Evolutionary conservation across 371 early-diverging fungal species (phyloP).

Genomic region (Nematocida major): DNA sequence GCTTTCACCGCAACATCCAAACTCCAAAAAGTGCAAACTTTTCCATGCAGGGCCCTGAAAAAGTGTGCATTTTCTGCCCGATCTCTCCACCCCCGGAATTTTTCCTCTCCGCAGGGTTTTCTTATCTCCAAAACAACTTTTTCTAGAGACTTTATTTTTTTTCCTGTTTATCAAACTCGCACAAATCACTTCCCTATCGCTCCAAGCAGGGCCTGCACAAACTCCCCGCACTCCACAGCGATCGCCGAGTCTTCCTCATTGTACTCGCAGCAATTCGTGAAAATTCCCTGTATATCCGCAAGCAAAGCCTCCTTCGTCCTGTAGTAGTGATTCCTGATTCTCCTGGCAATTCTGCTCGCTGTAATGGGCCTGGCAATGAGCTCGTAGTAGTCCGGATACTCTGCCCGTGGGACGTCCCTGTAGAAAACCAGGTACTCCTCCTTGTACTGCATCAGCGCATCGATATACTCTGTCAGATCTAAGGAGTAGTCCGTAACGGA

Average conservation of each 20-base stretch:
- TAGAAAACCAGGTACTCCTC: slow-evolving; percentile 9
- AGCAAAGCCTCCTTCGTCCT: slow-evolving; percentile 69
- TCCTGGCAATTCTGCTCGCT: slow-evolving; percentile 69
- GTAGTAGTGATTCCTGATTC: slow-evolving; percentile 72
- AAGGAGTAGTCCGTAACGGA: neutral
- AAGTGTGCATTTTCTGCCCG: too few species aligned
- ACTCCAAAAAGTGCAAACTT: too few species aligned
- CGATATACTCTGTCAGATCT: neutral
- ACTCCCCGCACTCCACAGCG: neutral
- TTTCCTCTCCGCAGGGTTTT: too few species aligned
- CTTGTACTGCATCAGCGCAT: neutral
- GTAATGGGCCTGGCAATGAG: slow-evolving; percentile 94
- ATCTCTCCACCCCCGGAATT: too few species aligned
- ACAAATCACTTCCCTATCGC: neutral
- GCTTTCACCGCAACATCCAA: too few species aligned
- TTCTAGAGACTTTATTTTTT: neutral
- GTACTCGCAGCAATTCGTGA: slow-evolving; percentile 76
- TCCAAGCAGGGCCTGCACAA: neutral
- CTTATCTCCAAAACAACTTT: neutral
- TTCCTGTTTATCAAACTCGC: neutral
- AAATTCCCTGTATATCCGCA: slow-evolving; percentile 71
- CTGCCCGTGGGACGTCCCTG: slow-evolving; percentile 21
- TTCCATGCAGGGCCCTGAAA: too few species aligned
- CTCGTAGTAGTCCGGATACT: slow-evolving; percentile 84
- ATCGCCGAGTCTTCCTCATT: slow-evolving; percentile 66